phyloP scores from a whole-genome alignment of 345 rosid species.

The Gossypium ekmanianum region DNA sequence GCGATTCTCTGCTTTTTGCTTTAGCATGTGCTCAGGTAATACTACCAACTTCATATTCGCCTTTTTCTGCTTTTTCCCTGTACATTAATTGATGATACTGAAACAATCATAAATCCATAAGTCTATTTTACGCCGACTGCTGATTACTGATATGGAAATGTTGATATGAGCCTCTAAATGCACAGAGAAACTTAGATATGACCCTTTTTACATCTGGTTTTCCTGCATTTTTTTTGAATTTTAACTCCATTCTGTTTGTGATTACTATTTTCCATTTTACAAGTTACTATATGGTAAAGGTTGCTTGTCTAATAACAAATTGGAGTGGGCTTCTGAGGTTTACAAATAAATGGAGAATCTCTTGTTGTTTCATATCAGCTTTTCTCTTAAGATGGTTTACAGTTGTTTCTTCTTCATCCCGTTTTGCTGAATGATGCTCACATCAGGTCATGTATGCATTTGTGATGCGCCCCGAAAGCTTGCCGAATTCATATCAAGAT shows the following conservation, averaged over 20 bases:
- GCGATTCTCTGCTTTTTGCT: constrained; percentile 86
- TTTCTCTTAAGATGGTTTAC: not conserved
- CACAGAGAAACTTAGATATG: not conserved
- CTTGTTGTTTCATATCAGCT: not conserved
- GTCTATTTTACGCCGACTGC: not conserved
- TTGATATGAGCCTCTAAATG: not conserved
- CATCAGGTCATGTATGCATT: constrained; percentile 83
- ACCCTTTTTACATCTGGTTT: too few species aligned
- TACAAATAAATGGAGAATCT: not conserved
- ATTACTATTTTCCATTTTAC: not conserved
- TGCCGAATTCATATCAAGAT: constrained; percentile 90
- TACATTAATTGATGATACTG: not conserved
- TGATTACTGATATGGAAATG: not conserved
- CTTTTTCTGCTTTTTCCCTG: not conserved
- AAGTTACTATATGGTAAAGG: not conserved
- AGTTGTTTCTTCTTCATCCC: not conserved
- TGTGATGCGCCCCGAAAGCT: constrained; percentile 94
- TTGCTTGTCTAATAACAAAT: not conserved
- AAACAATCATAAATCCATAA: not conserved
- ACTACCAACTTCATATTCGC: constrained; percentile 8
- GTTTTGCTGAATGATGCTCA: constrained; percentile 1
- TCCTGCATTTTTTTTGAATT: not conserved
- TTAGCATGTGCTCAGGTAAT: constrained; percentile 89
- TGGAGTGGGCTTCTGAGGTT: not conserved
- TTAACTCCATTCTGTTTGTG: not conserved